phyloP scores from a whole-genome alignment of 495 filamentous ascomycete genomes.

The Podospora pseudoanserina region DNA sequence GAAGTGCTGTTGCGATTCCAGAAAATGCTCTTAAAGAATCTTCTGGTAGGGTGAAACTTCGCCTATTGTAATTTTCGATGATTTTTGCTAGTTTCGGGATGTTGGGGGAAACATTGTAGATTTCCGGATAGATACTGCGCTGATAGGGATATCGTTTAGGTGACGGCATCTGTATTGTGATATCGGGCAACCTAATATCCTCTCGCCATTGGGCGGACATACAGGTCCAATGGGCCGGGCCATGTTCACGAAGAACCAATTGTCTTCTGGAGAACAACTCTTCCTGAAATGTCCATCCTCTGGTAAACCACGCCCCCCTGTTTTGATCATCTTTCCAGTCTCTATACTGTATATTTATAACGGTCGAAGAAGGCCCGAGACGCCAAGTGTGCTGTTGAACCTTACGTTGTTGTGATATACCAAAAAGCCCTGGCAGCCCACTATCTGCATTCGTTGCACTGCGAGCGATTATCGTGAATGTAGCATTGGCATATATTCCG shows the following conservation, averaged over 20 bases:
- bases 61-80: neutral
- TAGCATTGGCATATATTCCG: neutral
- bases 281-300: neutral
- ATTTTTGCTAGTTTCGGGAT: neutral
- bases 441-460: neutral
- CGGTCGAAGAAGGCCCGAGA: neutral
- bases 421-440: neutral
- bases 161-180: neutral
- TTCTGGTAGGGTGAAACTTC: neutral
- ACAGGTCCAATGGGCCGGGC: neutral
- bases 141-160: neutral
- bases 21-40: neutral
- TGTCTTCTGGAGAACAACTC: neutral
- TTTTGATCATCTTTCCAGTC: neutral
- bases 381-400: neutral
- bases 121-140: no score
- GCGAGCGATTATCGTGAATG: neutral
- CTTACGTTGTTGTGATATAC: neutral
- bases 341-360: neutral
- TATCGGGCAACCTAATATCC: neutral
- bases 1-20: neutral
- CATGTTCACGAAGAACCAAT: neutral
- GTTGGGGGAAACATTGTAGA: neutral
- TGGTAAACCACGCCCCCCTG: neutral
- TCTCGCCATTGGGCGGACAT: neutral